Evolutionary conservation across 345 rosid genomes (phyloP).

Genomic region (Aegle marmelos): DNA sequence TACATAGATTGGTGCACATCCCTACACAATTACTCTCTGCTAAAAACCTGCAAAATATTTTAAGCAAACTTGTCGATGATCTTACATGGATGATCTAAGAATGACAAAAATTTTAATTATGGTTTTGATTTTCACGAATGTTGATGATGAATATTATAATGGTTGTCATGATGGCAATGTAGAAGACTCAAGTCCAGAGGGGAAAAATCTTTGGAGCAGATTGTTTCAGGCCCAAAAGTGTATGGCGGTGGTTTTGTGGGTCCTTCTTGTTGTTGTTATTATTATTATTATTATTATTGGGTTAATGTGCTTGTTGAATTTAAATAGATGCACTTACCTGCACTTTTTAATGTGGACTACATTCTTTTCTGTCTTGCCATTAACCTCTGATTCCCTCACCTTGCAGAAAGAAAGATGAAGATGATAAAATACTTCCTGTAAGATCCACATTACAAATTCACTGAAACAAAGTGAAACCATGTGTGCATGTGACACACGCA

Average conservation of each 20-base stretch:
- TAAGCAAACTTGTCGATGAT: not conserved
- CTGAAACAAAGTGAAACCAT: not conserved
- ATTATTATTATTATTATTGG: not conserved
- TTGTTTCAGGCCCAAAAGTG: conserved; percentile 28
- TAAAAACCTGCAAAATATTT: conserved; percentile 54
- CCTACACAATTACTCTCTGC: conserved; percentile 86
- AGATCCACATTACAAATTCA: conserved; percentile 1
- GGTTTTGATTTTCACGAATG: conserved; percentile 17
- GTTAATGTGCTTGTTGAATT: not conserved
- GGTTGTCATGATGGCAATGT: conserved; percentile 26
- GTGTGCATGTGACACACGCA: not conserved
- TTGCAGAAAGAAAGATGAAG: conserved; percentile 10
- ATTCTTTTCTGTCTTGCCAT: conserved; percentile 76
- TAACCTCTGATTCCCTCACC: conserved; percentile 77
- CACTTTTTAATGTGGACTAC: conserved; percentile 80
- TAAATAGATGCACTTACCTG: conserved; percentile 54
- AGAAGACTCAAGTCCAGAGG: conserved; percentile 21
- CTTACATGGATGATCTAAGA: conserved; percentile 22
- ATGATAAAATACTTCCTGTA: not conserved
- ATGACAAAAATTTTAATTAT: conserved; percentile 20
- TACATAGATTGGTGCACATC: conserved; percentile 90
- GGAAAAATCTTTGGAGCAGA: conserved; percentile 41
- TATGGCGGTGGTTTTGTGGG: conserved; percentile 34
- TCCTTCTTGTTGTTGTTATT: no score
- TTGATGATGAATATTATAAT: conserved; percentile 12